phyloP scores from a whole-genome alignment of 768 basidiomycete species.

The Pleurotus cornucopiae region DNA sequence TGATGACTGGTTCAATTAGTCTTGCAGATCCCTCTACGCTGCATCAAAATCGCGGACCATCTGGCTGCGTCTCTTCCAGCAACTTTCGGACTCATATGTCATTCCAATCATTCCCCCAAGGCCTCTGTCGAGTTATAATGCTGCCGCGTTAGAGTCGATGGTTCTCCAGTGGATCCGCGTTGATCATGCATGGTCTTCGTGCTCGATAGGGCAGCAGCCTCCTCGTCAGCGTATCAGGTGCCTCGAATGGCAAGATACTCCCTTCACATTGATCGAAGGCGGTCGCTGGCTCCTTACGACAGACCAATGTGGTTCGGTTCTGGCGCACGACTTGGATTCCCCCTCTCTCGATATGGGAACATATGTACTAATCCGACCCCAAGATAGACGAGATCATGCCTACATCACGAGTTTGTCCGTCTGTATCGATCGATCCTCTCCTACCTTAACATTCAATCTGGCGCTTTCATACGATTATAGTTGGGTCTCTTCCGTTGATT shows the following conservation, averaged over 20 bases:
- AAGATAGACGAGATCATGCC: not conserved
- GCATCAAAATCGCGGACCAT: not conserved
- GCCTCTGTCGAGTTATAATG: not conserved
- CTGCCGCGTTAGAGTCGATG: not conserved
- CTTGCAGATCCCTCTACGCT: not conserved
- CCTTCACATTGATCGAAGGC: not conserved
- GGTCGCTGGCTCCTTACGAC: not conserved
- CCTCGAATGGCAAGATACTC: not conserved
- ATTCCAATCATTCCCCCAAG: not conserved
- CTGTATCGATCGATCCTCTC: not conserved
- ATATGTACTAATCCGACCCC: not conserved
- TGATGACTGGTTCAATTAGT: not conserved
- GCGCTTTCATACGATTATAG: not conserved
- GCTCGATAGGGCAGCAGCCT: not conserved
- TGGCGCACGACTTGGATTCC: not conserved
- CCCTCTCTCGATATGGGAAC: not conserved
- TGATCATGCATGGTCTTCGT: not conserved
- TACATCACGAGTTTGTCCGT: not conserved
- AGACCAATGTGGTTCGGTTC: not conserved
- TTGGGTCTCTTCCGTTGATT: not conserved
- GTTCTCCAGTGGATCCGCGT: not conserved
- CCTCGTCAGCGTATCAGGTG: not conserved
- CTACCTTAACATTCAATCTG: not conserved
- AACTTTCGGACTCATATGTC: not conserved
- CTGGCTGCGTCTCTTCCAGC: not conserved